phyloP scores from a whole-genome alignment of 2,329 filamentous ascomycete species.

The Xylaria hypoxylon region DNA sequence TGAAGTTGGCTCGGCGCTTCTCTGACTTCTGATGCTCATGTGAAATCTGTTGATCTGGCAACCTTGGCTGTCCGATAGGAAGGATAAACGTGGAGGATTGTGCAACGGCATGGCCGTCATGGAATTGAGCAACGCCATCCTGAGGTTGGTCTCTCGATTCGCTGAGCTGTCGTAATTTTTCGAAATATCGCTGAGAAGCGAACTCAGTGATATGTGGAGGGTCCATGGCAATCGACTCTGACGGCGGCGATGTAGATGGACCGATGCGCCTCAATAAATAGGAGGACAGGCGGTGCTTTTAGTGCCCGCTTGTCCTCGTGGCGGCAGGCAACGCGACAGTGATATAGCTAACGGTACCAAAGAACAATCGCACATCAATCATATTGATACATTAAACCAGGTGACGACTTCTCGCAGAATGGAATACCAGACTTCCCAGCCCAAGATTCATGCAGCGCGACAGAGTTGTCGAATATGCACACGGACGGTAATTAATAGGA shows the following conservation, averaged over 20 bases:
- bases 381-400: slow-evolving; percentile 50
- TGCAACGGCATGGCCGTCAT: slow-evolving; percentile 46
- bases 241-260: slow-evolving; percentile 27
- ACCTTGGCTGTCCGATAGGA: slow-evolving; percentile 55
- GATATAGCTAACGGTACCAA: slow-evolving; percentile 45
- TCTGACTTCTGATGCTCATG: slow-evolving; percentile 50
- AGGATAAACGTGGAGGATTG: slow-evolving; percentile 61
- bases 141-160: slow-evolving; percentile 60
- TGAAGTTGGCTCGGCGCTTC: slow-evolving; percentile 50
- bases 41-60: slow-evolving; percentile 50
- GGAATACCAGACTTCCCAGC: slow-evolving; percentile 27
- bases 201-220: slow-evolving; percentile 74
- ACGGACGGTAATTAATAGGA: slow-evolving; percentile 2
- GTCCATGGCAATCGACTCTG: slow-evolving; percentile 62
- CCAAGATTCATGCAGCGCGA: slow-evolving; percentile 24
- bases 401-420: slow-evolving; percentile 18
- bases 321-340: slow-evolving; percentile 45
- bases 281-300: slow-evolving; percentile 45
- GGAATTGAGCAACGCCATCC: slow-evolving; percentile 45
- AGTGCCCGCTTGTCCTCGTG: slow-evolving; percentile 47
- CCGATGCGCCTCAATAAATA: slow-evolving; percentile 40
- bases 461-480: slow-evolving; percentile 12
- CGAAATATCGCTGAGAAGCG: slow-evolving; percentile 72
- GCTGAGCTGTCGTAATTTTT: slow-evolving; percentile 68
- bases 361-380: slow-evolving; percentile 47